A percentile compares a stretch with the other conserved stretches of the same genome.
phyloP scores from a whole-genome alignment of 2,329 filamentous ascomycete genomes.

The Colletotrichum siamense region DNA sequence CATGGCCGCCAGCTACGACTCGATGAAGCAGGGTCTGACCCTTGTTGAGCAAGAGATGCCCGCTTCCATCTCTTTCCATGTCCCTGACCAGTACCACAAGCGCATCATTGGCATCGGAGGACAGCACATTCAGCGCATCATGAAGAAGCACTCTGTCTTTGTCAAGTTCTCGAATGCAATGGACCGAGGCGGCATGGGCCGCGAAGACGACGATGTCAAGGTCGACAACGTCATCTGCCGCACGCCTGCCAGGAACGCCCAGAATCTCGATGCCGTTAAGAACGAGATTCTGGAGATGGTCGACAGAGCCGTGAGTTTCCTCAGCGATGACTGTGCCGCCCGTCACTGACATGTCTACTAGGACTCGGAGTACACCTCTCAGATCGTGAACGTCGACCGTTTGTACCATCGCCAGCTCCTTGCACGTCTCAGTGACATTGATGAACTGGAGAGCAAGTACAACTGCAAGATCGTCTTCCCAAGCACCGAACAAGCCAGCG shows the following conservation, averaged over 20 bases:
- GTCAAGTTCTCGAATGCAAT: constrained; percentile 99
- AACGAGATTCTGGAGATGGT: constrained; percentile 99
- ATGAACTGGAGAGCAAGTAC: constrained; percentile 97
- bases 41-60: constrained; percentile 99
- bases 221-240: constrained; percentile 99
- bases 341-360: constrained; percentile 32
- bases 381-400: constrained; percentile 91
- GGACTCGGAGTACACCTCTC: constrained; percentile 96
- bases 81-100: constrained; percentile 99
- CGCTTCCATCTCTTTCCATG: constrained; percentile 97
- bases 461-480: constrained; percentile 99
- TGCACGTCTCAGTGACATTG: constrained; percentile 84
- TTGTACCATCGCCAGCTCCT: constrained; percentile 95
- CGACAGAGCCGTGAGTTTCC: constrained; percentile 77
- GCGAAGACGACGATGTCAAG: constrained; percentile 97
- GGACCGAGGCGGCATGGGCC: constrained; percentile 90
- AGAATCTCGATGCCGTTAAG: constrained; percentile 96
- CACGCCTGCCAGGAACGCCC: constrained; percentile 94
- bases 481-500: constrained; percentile 95
- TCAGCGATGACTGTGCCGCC: background rate
- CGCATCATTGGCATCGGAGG: constrained; percentile 98
- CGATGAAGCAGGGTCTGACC: constrained; percentile 89
- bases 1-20: constrained; percentile 88
- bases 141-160: constrained; percentile 99
- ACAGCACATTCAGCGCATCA: constrained; percentile 98